Base-by-base conservation (phyloP, 371 early-diverging fungal genomes). In the Rhizopus stolonifer region DNA sequence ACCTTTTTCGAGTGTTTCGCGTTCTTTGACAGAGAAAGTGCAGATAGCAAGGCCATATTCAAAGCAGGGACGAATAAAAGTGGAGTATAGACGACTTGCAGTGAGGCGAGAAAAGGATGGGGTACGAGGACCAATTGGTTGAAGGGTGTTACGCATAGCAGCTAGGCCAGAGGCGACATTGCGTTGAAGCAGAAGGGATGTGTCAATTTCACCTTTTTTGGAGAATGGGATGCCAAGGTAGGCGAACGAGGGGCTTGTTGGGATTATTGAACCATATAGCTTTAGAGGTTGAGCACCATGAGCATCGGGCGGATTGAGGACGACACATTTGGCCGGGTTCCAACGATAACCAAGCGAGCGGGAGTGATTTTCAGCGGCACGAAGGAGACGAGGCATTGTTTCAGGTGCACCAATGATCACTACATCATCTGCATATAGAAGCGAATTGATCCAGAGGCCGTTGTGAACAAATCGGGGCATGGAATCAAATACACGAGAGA, bases 351-450 rank as follows among this genome's bases (percentile, higher is more conserved):
- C 70, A 9, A 60, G 53, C 9, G n/a, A n/a, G 19, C 9, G 2
- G 3, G 61, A 58, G 39, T 67, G 72, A 0, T 32, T 22, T 19
- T 50, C 52, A 4, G 54, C 61, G 0, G 46, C 22, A 11, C 42
- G 24, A 14, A 64, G 54, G 55, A 72, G 55, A 1, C 1, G 5
- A 5, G 48, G 56, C 0, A 67, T 54, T 8, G 49, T 43, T n/a
- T 31, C 11, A 0, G 44, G 22, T 1, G 47, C 40, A 46, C 59
- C 64, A 34, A 72, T 49, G 17, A 67, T 26, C 13, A 54, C 65
- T 1, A 71, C 63, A 53, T 66, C 71, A 39, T 70, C 70, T 3
- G 67, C 67, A 50, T 56, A 67, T 2, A 62, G 52, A 0, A 63
- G 44, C 15, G 40, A 57, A 21, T 62, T 67, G 14, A 46, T 23